Base-by-base conservation (phyloP, 345 rosid species). In the Bruguiera parviflora region DNA sequence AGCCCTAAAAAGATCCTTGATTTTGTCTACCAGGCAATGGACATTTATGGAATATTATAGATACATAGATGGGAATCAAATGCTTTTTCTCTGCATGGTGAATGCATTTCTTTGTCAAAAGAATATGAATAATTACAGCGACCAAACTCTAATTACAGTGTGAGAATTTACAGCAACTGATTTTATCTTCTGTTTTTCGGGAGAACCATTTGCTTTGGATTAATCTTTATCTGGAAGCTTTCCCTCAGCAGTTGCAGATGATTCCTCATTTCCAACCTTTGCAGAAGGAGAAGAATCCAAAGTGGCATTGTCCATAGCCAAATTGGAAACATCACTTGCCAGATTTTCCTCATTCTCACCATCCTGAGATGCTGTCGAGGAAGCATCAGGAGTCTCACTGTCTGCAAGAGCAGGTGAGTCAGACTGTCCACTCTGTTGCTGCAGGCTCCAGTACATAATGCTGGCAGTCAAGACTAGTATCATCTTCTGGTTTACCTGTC, bases 401-500 rank as follows among this genome's bases (percentile, higher is more conserved):
- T 82, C 85, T 29, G 75, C 87, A n/a, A 68, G 58, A 66, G 72
- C 70, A 20, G 64, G 69, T 10, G 77, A 47, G 11, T 83, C 85
- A 6, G 82, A 63, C 62, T 78, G 87, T 15, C 47, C 80, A 63
- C 73, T 78, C 67, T 76, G 82, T 61, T 77, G 82, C 72, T 88
- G 95, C 57, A 95, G 82, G 82, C 97, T 89, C 99, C 96, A 92
- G 75, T 84, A 92, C 97, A 92, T 92, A 68, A 95, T 92, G 77
- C 96, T 90, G n/a, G 98, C 98, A 0, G 97, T 76, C 81, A 95
- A 77, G 43, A 81, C 89, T 43, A 95, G 96, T 71, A 92, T 88
- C 99, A 95, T 95, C 86, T 92, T 95, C 84, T 82, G 96, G 87
- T 95, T 95, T 66, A 90, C 97, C 98, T 94, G 87, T 72, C 75